phyloP scores from a whole-genome alignment of 495 filamentous ascomycete species.

The Staphylotrichum longicolle region DNA sequence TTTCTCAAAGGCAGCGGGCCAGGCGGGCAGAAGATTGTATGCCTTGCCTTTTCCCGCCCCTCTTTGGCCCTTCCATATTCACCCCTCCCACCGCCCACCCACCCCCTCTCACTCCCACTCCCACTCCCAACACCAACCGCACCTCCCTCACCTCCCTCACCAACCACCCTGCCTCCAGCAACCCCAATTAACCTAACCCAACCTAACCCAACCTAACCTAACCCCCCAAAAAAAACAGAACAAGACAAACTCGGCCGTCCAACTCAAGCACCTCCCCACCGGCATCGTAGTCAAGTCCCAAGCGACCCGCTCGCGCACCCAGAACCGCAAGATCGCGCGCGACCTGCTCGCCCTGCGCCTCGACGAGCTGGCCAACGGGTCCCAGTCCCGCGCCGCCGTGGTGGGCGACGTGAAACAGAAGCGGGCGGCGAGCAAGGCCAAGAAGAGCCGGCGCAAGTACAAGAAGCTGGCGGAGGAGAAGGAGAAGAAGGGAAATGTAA shows the following conservation, averaged over 20 bases:
- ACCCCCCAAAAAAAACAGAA: conserved; percentile 55
- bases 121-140: not conserved
- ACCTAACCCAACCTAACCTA: not conserved
- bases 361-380: conserved; percentile 59
- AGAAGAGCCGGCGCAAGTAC: conserved; percentile 52
- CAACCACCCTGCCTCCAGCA: too few relatives aligned
- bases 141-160: conserved; percentile 7
- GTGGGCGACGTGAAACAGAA: conserved; percentile 45
- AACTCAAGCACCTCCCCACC: conserved; percentile 84
- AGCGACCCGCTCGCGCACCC: conserved; percentile 77
- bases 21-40: conserved; percentile 89
- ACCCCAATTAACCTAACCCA: not conserved
- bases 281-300: conserved; percentile 91
- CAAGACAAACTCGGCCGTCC: conserved; percentile 94
- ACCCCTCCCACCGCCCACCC: not conserved
- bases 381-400: conserved; percentile 43
- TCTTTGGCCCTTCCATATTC: too few relatives aligned
- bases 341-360: conserved; percentile 72
- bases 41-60: conserved; percentile 7
- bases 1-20: conserved; percentile 93
- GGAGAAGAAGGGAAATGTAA: conserved; percentile 17
- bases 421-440: conserved; percentile 48
- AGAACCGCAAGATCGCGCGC: conserved; percentile 88
- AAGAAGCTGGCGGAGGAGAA: conserved; percentile 46
- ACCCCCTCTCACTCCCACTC: not conserved